Conservation (phyloP, 148 eudicot genomes). For the Linanthus parryae region DNA sequence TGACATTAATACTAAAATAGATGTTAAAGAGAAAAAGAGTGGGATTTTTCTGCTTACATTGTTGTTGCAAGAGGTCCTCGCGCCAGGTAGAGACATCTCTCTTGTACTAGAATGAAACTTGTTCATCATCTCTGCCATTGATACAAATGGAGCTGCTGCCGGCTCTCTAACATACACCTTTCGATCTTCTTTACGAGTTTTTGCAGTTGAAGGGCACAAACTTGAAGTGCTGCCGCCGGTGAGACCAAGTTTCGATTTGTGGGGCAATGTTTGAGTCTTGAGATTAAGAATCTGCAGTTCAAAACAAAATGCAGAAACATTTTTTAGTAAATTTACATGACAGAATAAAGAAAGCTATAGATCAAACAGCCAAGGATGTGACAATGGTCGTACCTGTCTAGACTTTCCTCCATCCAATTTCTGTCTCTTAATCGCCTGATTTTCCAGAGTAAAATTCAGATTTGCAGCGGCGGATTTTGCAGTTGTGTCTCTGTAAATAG, state of each 20-base stretch:
- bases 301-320: background rate
- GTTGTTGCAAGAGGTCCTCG: slow-evolving; percentile 20
- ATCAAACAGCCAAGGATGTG: background rate
- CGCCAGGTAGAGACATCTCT: slow-evolving; percentile 48
- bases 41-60: too few species aligned
- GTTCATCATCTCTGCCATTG: slow-evolving; percentile 86
- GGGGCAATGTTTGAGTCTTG: slow-evolving; percentile 61
- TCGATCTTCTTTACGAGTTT: slow-evolving; percentile 65
- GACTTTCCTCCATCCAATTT: slow-evolving; percentile 75
- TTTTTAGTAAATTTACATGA: background rate
- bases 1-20: background rate
- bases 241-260: slow-evolving; percentile 56
- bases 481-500: slow-evolving; percentile 28
- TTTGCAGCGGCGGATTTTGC: slow-evolving; percentile 38
- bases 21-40: background rate
- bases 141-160: slow-evolving; percentile 62
- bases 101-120: slow-evolving; percentile 89
- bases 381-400: slow-evolving; percentile 74
- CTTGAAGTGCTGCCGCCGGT: slow-evolving; percentile 25
- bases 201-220: slow-evolving; percentile 27
- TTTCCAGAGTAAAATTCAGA: slow-evolving; percentile 74
- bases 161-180: slow-evolving; percentile 83
- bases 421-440: slow-evolving; percentile 89
- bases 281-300: slow-evolving; percentile 58
- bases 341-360: background rate